A percentile compares a stretch with the other conserved stretches of the same genome.
phyloP scores from a whole-genome alignment of 2,329 filamentous ascomycete genomes.

The Chaetomiaceae sp. region DNA sequence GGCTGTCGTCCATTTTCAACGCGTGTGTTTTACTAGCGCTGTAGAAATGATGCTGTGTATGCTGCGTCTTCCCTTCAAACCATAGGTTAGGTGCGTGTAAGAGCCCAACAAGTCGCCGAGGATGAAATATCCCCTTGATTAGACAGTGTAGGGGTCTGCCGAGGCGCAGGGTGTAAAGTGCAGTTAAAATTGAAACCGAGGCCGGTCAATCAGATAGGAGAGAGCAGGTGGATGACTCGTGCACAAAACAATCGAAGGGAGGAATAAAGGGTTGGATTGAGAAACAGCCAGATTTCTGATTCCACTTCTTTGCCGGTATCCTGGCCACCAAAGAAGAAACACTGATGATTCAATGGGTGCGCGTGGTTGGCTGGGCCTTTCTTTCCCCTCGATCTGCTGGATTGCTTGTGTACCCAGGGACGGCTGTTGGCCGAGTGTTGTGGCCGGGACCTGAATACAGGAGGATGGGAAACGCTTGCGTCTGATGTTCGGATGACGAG shows the following conservation, averaged over 20 bases:
- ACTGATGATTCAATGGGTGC: too few species aligned
- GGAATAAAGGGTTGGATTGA: not conserved
- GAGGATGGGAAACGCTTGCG: not conserved
- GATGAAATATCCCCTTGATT: too few species aligned
- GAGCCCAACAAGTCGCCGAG: not conserved
- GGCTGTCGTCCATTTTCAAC: slow-evolving; percentile 1
- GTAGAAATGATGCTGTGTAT: not conserved
- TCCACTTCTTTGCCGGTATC: not conserved
- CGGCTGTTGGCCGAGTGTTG: not conserved
- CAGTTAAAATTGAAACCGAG: not conserved
- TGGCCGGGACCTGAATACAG: not conserved
- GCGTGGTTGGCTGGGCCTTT: not conserved
- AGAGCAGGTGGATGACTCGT: not conserved
- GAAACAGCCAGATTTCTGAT: not conserved
- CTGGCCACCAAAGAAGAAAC: not conserved
- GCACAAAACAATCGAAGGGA: slow-evolving; percentile 1
- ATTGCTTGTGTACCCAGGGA: too few species aligned
- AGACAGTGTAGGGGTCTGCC: not conserved
- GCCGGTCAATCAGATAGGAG: not conserved
- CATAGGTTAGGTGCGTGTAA: not conserved
- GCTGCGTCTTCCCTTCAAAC: not conserved
- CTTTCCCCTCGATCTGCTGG: not conserved
- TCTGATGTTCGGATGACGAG: not conserved
- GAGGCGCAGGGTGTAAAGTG: too few species aligned
- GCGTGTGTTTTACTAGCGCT: not conserved